Conservation (phyloP, 148 eudicot species). For the Silene latifolia region DNA sequence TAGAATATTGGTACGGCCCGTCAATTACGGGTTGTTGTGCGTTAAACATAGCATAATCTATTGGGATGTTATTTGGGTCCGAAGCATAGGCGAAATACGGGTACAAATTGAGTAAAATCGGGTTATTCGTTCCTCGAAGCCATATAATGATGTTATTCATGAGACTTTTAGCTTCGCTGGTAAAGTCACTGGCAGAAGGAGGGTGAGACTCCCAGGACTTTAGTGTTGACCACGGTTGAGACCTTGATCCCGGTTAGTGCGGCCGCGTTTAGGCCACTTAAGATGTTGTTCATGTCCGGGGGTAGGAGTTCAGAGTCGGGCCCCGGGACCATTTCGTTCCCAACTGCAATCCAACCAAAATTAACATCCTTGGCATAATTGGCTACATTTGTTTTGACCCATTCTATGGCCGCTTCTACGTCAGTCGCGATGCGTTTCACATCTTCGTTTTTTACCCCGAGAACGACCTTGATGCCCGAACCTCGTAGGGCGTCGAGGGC, state of each 20-base stretch:
- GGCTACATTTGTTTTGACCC: conserved; percentile 19
- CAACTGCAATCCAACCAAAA: conserved; percentile 22
- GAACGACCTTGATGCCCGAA: background rate
- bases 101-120: conserved; percentile 20
- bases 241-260: conserved; percentile 5
- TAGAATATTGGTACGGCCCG: conserved; percentile 21
- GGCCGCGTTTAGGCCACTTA: background rate
- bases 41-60: background rate
- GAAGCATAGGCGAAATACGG: conserved; percentile 16
- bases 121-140: conserved; percentile 15
- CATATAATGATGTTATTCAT: conserved; percentile 9
- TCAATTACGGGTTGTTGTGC: conserved; percentile 14
- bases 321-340: conserved; percentile 27
- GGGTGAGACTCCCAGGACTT: conserved; percentile 14
- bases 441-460: conserved; percentile 19
- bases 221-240: conserved; percentile 12
- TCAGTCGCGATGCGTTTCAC: conserved; percentile 1
- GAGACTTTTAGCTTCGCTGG: background rate
- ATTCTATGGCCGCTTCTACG: background rate
- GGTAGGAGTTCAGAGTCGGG: conserved; percentile 8
- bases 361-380: conserved; percentile 16
- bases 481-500: conserved; percentile 21
- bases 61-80: background rate
- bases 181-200: conserved; percentile 22
- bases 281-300: conserved; percentile 22